A percentile compares a stretch with the other conserved stretches of the same genome.
phyloP scores from a whole-genome alignment of 2,329 filamentous ascomycete genomes.

The Talaromyces marneffei region DNA sequence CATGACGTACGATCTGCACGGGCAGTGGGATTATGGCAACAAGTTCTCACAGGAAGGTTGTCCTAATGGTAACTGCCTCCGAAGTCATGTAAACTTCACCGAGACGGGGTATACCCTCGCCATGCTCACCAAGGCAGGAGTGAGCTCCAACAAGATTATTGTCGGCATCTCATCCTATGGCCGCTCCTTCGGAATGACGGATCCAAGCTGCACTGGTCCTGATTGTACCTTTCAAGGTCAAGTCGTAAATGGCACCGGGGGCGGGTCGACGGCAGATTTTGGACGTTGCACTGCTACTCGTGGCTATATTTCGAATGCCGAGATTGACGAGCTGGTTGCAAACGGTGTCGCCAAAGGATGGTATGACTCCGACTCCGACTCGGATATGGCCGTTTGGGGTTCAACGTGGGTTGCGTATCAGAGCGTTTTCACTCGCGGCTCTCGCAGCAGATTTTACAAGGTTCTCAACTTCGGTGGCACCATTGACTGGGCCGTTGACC shows the following conservation, averaged over 20 bases:
- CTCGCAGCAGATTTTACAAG: conserved; percentile 10
- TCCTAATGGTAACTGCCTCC: neutral
- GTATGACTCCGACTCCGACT: conserved; percentile 4
- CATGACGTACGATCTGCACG: conserved; percentile 36
- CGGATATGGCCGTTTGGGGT: conserved; percentile 23
- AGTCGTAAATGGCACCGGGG: conserved; percentile 1
- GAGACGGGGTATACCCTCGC: conserved; percentile 4
- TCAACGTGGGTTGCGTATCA: conserved; percentile 30
- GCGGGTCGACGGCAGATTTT: neutral
- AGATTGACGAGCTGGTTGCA: conserved; percentile 29
- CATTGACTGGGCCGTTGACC: conserved; percentile 35
- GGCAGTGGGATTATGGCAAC: conserved; percentile 24
- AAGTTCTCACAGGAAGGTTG: conserved; percentile 4
- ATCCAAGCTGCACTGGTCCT: conserved; percentile 25
- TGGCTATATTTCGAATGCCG: conserved; percentile 38
- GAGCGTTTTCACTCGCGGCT: conserved; percentile 21
- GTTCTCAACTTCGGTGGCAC: conserved; percentile 28
- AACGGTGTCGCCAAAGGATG: neutral
- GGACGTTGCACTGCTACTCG: conserved; percentile 36
- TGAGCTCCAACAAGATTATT: conserved; percentile 19
- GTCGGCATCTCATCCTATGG: conserved; percentile 35
- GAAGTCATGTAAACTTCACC: conserved; percentile 1
- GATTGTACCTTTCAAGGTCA: conserved; percentile 25
- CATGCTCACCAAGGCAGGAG: conserved; percentile 10
- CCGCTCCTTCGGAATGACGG: conserved; percentile 31